Base-by-base conservation (phyloP, 1,139 yeast genomes). In the Entelexis sorbosivorans region DNA sequence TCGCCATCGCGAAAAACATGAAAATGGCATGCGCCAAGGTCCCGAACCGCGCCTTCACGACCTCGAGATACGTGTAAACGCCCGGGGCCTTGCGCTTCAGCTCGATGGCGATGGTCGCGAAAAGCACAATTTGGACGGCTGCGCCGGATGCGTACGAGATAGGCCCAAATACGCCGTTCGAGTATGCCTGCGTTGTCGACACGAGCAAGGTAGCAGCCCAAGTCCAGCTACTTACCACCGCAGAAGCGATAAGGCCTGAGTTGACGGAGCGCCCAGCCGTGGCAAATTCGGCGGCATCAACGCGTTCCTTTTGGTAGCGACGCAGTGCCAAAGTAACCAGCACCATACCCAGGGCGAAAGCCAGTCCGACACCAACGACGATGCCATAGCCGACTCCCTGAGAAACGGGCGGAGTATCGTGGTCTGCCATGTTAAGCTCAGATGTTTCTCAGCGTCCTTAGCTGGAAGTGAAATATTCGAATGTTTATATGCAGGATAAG, bases 361-460 rank as follows among this genome's bases (percentile, higher is more conserved):
- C 81, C 43, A 84, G 75, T 46, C 96, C 96, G 31, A 88, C 73
- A 20, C 96, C 97, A 19, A 86, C 82, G 20, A 88, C 86, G 54
- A 88, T 82, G 32, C 88, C 96, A 63, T 87, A 88, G n/a, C 96
- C 96, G n/a, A 84, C 89, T 45, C 85, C 82, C 65, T 82, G 84
- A 2, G 82, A 76, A 24, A 79, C 67, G 54, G 36, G 59, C 55
- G 31, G 55, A 3, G 16, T 2, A 11, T 44, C 28, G 29, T 53
- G 52, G 14, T 34, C 34, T 17, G 33, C 36, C 45, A 42, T 38
- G 3, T 38, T 38, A 4, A 1, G 32, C 13, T 9, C n/a, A 5
- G 7, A 13, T 20, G 28, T 11, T 19, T 22, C n/a, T 5, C 14
- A 11, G 24, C 17, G n/a, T 17, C 14, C 9, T 5, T 35, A 5